Evolutionary conservation across 164 flowering plant genomes (phyloP).

Genomic region (Nymphaea colorata): DNA sequence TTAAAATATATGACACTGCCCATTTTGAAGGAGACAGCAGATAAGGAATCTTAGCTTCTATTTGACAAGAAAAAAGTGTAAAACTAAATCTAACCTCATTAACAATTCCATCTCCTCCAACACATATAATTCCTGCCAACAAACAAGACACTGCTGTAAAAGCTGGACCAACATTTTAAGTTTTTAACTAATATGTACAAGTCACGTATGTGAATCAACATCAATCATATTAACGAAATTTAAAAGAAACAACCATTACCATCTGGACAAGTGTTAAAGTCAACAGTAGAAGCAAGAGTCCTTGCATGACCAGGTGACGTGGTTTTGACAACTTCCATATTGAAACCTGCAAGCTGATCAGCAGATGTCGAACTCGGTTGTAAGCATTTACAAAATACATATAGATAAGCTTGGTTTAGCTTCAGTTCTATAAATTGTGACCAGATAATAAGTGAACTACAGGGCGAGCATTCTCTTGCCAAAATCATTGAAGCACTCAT

Average conservation of each 20-base stretch:
- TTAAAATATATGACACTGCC: too few relatives aligned
- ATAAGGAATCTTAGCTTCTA: too few relatives aligned
- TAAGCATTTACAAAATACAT: not conserved
- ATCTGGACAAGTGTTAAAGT: constrained; percentile 91
- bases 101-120: constrained; percentile 98
- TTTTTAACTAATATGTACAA: too few relatives aligned
- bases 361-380: constrained; percentile 1
- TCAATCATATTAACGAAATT: not conserved
- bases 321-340: constrained; percentile 84
- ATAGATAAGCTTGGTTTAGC: not conserved
- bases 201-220: not conserved
- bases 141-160: not conserved
- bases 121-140: constrained; percentile 85
- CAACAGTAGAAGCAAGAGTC: constrained; percentile 72
- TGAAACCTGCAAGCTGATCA: constrained; percentile 94
- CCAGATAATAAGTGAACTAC: too few relatives aligned
- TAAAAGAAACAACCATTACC: constrained; percentile 31
- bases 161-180: too few relatives aligned
- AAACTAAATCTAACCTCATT: constrained; percentile 71
- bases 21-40: too few relatives aligned
- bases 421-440: not conserved
- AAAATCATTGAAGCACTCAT: too few relatives aligned
- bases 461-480: too few relatives aligned
- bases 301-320: constrained; percentile 91
- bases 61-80: not conserved